phyloP scores from a whole-genome alignment of 2,329 filamentous ascomycete species.

The Phyllosticta citriasiana region DNA sequence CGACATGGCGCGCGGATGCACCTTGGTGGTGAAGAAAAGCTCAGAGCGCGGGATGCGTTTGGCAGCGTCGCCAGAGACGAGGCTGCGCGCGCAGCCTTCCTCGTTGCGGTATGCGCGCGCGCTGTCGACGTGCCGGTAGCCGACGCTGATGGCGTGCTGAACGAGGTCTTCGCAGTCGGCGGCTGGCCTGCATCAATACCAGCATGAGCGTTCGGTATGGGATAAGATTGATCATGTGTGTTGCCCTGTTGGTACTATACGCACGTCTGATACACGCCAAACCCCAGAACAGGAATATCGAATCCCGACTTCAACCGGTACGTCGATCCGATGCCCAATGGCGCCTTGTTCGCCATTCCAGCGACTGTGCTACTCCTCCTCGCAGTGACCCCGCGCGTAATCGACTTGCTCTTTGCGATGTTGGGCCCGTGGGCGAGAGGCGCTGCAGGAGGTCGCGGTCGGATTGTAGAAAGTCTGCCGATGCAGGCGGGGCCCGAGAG shows the following conservation, averaged over 20 bases:
- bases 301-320: slow-evolving; percentile 49
- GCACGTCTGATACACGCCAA: slow-evolving; percentile 40
- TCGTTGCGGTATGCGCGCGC: slow-evolving; percentile 36
- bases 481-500: no score
- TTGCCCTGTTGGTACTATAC: not conserved
- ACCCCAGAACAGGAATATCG: slow-evolving; percentile 51
- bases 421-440: no score
- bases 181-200: slow-evolving; percentile 35
- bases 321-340: slow-evolving; percentile 36
- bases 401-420: no score
- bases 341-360: slow-evolving; percentile 28
- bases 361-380: not conserved
- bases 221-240: no score
- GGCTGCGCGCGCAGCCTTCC: slow-evolving; percentile 27
- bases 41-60: slow-evolving; percentile 15
- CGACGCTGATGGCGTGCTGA: slow-evolving; percentile 38
- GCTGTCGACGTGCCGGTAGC: slow-evolving; percentile 46
- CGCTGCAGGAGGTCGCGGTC: no score
- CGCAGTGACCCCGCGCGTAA: no score
- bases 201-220: slow-evolving; percentile 7
- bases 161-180: slow-evolving; percentile 49
- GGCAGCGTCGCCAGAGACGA: slow-evolving; percentile 22
- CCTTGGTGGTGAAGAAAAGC: slow-evolving; percentile 30
- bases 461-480: no score
- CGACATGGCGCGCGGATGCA: slow-evolving; percentile 48